Base-by-base conservation (phyloP, 2,329 filamentous ascomycete genomes). In the Colletotrichum cordylinicola region DNA sequence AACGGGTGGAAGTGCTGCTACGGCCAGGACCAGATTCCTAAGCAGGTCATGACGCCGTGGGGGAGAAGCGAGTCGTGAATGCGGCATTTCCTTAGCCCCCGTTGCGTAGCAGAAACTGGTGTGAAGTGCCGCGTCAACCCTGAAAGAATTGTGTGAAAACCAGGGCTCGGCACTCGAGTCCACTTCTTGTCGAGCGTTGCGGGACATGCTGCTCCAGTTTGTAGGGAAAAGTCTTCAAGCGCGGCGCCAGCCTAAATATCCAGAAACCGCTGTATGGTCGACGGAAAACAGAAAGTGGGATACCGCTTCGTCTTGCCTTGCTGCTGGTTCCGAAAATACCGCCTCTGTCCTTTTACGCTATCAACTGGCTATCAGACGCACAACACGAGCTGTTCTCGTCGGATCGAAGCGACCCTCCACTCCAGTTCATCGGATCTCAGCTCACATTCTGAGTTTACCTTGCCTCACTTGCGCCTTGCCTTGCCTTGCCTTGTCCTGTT, bases 91-190 rank as follows among this genome's bases (percentile, higher is more conserved):
- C 70, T 64, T 31, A 48, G 24, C 56, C 16, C 56, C 56, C 29
- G 31, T 29, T 43, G 43, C 61, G 31, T 16, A 43, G 21, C 16
- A 58, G 18, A 29, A 16, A 3, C 56, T 67, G 52, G 55, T 35
- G 29, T 24, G 62, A 73, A 73, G 15, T 75, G 73, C 64, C 69
- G 73, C 64, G 70, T 73, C 70, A 73, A 68, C 69, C 69, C 62
- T 48, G 33, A 27, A 39, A n/a, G 64, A 27, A 58, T 61, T 58
- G 39, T 21, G 39, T 15, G 56, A 64, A 21, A 58, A 43, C 43
- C 27, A 68, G 35, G 43, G 55, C 69, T 58, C 43, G 69, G 64
- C 73, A 67, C 16, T 48, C 18, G 39, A 64, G 13, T 64, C 56
- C 56, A 62, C 39, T 60, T 62, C 62, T 37, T 33, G 15, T 71